phyloP scores from a whole-genome alignment of 1,284 basidiomycete genomes.

The Phylloporus gajari region DNA sequence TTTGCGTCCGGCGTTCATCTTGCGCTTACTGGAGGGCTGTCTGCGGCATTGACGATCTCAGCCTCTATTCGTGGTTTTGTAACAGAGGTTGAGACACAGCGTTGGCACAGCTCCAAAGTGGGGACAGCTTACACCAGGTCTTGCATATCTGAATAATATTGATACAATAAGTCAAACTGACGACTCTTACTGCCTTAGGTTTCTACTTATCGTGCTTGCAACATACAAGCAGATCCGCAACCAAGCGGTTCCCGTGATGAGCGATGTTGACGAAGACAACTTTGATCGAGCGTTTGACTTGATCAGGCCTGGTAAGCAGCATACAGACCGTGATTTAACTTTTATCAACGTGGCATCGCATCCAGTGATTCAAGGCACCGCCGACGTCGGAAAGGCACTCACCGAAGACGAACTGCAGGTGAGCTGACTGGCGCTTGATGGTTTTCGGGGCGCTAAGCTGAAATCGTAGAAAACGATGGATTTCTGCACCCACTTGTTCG shows the following conservation, averaged over 20 bases:
- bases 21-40: constrained; percentile 54
- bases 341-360: background rate
- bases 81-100: constrained; percentile 46
- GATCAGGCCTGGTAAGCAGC: constrained; percentile 54
- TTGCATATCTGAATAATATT: background rate
- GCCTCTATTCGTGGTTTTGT: constrained; percentile 53
- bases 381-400: constrained; percentile 4
- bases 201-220: constrained; percentile 56
- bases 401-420: constrained; percentile 9
- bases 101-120: constrained; percentile 57
- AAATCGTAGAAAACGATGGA: constrained; percentile 4
- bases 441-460: background rate
- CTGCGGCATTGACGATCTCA: constrained; percentile 56
- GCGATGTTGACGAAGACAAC: constrained; percentile 59
- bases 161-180: too few relatives aligned
- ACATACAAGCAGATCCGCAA: constrained; percentile 61
- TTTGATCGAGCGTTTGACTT: constrained; percentile 62
- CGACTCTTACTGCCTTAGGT: background rate
- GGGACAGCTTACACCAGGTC: constrained; percentile 27
- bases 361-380: constrained; percentile 5
- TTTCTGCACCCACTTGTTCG: background rate
- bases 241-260: constrained; percentile 55
- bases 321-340: background rate
- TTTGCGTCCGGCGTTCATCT: constrained; percentile 64
- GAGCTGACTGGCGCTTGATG: background rate